Evolutionary conservation across 768 basidiomycete genomes (phyloP), one percentile per base, ranked within the genome.

Genomic region (Calocybe gangraenosa): DNA sequence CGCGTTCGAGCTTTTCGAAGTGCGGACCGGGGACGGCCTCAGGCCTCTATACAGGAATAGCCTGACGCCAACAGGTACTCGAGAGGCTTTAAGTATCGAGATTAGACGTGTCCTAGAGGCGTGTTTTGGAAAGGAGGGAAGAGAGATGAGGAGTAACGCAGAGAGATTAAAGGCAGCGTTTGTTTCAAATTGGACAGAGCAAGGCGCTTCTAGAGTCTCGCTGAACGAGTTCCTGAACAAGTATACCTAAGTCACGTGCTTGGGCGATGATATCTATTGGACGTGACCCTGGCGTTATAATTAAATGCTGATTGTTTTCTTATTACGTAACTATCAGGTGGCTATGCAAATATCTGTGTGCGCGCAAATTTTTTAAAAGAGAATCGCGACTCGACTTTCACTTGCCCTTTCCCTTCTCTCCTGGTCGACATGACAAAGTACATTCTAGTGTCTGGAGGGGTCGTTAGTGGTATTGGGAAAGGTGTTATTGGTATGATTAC

Each of bases 381-480:
- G n/a, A n/a, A n/a, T n/a, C n/a, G n/a, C n/a, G n/a, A n/a, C n/a
- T n/a, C n/a, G 11, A 6, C 11, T 28, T 11, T 28, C 25, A 11
- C 14, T 35, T 14, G 34, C 34, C 34, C 34, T 46, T 32, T 10
- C 36, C 42, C 22, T 30, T 44, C 40, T 42, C 39, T 42, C n/a
- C 39, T 18, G 41, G 44, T 50, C 47, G 46, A 54, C 42, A 93
- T 93, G 88, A 92, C 89, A 49, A 97, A 97, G 71, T 98, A 91
- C 70, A 98, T 97, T 59, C 58, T 98, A 52, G 91, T 99, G 22
- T 92, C 89, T 31, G 95, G 95, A 48, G 95, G 95, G 66, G 95
- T 99, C 47, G 89, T 99, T 62, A 95, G 92, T 59, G 95, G 95
- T 44, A 99, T 99, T 58, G 95, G 95, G 53, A 99, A 99, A 80